These are phyloP conservation scores for Fusarium lyarnte DNA, from an alignment of 2,329 filamentous ascomycete genomes.

Conservation along the genomic window DNA sequence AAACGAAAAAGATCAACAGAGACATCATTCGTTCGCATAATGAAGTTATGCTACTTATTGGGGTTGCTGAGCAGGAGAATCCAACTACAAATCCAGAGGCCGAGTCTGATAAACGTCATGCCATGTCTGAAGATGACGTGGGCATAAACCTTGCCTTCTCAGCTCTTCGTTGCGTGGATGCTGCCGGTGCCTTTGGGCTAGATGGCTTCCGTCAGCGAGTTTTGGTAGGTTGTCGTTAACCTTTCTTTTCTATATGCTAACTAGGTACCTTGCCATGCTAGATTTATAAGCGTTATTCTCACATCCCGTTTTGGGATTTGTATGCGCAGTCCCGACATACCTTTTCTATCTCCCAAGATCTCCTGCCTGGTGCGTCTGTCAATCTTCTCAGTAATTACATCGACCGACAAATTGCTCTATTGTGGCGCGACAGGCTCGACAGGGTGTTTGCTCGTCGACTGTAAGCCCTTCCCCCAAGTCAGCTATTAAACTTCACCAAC, in stretches of 20 bases:
- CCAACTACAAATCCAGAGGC: conserved; percentile 51
- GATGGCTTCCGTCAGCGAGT: conserved; percentile 64
- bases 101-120: conserved; percentile 55
- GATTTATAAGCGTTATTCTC: conserved; percentile 62
- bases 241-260: conserved; percentile 14
- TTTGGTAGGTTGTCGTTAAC: conserved; percentile 51
- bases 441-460: conserved; percentile 38
- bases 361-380: conserved; percentile 48
- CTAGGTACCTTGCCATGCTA: conserved; percentile 35
- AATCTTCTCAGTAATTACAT: conserved; percentile 44
- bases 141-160: conserved; percentile 53
- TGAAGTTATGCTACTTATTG: conserved; percentile 71
- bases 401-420: conserved; percentile 39
- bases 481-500: neutral
- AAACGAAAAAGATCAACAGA: conserved; percentile 64
- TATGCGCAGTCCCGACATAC: conserved; percentile 42
- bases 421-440: conserved; percentile 41
- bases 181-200: conserved; percentile 62
- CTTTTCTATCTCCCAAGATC: conserved; percentile 45
- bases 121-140: conserved; percentile 58
- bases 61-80: conserved; percentile 68
- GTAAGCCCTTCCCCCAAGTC: conserved; percentile 35
- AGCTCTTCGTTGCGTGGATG: conserved; percentile 48
- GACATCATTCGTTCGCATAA: conserved; percentile 69
- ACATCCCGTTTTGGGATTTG: conserved; percentile 59